Evolutionary conservation across 306 rosid genomes (phyloP), one percentile per base, ranked within the genome.

Genomic region (Glycine tomentella): DNA sequence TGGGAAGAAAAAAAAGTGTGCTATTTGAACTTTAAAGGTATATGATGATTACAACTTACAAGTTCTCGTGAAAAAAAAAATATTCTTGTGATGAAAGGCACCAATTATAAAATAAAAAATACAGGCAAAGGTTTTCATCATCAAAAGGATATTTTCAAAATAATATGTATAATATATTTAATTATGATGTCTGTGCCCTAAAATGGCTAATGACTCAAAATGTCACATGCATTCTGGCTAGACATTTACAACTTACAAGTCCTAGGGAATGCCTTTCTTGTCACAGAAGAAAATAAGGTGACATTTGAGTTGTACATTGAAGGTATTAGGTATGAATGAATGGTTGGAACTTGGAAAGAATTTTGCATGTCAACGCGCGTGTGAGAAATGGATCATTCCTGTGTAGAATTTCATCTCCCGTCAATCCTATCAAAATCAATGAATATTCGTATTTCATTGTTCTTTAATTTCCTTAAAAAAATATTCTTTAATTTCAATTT

Each of bases 221-320:
- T 46, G 5, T 4, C 42, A 20, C 42, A 20, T 16, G 57, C 57
- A 20, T 10, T 69, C 40, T 69, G 42, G 33, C 40, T 10, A 45
- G 16, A 68, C 36, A 68, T 46, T 44, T 68, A 12, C 50, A 44
- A 68, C 20, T 44, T 68, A 12, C 50, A 44, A 17, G 56, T 46
- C 55, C 55, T 44, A 69, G 6, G 40, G 57, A 20, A 69, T 46
- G 34, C 42, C 73, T 69, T 20, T 25, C 58, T 48, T 69, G 75
- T 69, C 59, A 69, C 13, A 46, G 6, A 3, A 17, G n/a, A 8
- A 68, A 5, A 17, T 17, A 46, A 69, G 42, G 13, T 65, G 71
- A 33, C 9, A 62, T 12, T 62, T 62, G 42, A 44, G 52, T 4
- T 67, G n/a, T 0, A 40, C 40, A 36, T 65, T 42, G 72, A 66